Base-by-base conservation (phyloP, 1,139 yeast species). In the Yamadazyma conglobata region DNA sequence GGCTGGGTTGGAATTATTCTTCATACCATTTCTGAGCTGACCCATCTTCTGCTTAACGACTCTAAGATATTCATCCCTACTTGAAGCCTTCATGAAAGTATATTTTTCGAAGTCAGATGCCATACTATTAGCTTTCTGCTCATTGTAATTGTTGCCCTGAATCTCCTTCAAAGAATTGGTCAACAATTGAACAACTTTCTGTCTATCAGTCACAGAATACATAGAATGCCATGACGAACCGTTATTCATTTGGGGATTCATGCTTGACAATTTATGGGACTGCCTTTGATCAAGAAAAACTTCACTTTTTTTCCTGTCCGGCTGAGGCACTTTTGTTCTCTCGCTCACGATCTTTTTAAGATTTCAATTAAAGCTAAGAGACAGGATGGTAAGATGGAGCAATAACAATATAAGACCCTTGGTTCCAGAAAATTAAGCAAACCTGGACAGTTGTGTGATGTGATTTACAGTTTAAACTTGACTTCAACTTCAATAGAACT, bases 101-200 rank as follows among this genome's bases (percentile, higher is more conserved):
- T 50, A 58, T 44, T 64, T 64, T 38, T 68, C 74, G 39, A 66
- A 67, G 34, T 66, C 73, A 31, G 60, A 66, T 16, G 74, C 72
- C 58, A 66, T 62, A 23, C 52, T 48, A 13, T 60, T 53, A 15
- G 70, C 70, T 31, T 61, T 54, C 34, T 61, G 67, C 18, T 57
- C 57, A 41, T 64, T 65, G 38, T 56, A 62, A 38, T 50, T 57
- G 24, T 56, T 40, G 15, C 54, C 57, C 38, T 61, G 71, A 35
- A 65, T 54, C 25, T 65, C 72, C 36, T 61, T 58, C 30, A 68
- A 54, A 3, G 71, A 58, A 27, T 55, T 55, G 34, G 67, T 52
- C 10, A 68, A 54, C 24, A 65, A 54, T 35, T 58, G 66, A 15
- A 67, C 66, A 21, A 66, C 68, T 38, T 60, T 63, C 38, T 65